Evolutionary conservation across 225 moss, liverwort and hornwort genomes (phyloP), one percentile per base, ranked within the genome.

Genomic region (Marchantia polymorpha): DNA sequence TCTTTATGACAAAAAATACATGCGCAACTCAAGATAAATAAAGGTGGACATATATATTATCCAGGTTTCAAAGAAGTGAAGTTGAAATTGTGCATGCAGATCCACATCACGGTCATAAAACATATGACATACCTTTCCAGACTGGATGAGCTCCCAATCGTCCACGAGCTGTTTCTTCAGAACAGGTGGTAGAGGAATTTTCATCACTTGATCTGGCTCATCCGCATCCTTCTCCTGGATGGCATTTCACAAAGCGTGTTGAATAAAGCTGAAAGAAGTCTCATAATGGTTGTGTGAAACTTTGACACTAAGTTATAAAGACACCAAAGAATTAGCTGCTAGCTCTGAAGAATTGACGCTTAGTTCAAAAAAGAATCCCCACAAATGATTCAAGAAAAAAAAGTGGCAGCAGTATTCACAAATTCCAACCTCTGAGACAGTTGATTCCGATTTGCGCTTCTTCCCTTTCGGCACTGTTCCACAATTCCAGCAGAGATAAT

Each of bases 121-220:
- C 52, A 74, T 52, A 25, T 30, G 29, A 51, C 46, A 26, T 74
- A 84, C 87, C 82, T 85, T 84, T 30, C 87, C 87, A 39, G 83
- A 81, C 83, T 87, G 87, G 80, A 87, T 87, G 68, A 94, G 86
- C 56, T 97, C 97, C 93, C 93, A 94, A 39, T 97, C 97, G 78
- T 97, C 97, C 67, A 95, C 94, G 39, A 95, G 89, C 84, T 94
- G 93, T 74, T 93, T 99, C 79, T 99, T 95, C 61, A 99, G 83
- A 46, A 92, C 92, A 25, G 92, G 88, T 63, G 95, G 92, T 39
- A 95, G 75, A 2, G 89, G 87, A 68, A 97, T 94, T 84, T 97
- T 94, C 83, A 94, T 80, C 4, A 84, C 81, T 56, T 90, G 91
- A 49, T 93, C 94, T 53, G 86, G 90, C 79, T 92, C 97, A 46